Conservation (phyloP, 805 yeast genomes). For the Ogataea dorogensis region DNA sequence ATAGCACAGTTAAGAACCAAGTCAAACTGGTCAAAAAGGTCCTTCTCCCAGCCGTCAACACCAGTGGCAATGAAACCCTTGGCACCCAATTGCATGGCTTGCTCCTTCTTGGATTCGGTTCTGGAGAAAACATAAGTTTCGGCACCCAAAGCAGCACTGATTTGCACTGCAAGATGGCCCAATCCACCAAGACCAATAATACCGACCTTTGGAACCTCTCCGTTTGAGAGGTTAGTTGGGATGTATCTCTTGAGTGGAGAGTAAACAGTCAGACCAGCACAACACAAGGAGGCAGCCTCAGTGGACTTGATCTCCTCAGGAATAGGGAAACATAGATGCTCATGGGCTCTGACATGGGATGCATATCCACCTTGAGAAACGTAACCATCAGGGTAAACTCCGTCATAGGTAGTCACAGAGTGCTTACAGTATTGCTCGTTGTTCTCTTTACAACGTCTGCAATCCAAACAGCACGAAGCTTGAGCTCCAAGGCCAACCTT, state of each 20-base stretch:
- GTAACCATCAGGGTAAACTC: conserved; percentile 36
- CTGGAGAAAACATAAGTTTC: conserved; percentile 44
- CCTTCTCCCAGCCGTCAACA: conserved; percentile 40
- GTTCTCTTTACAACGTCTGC: conserved; percentile 36
- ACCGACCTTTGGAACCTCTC: conserved; percentile 38
- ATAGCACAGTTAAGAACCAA: conserved; percentile 44
- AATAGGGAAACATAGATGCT: conserved; percentile 44
- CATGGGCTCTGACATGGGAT: conserved; percentile 46
- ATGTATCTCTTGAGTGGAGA: conserved; percentile 46
- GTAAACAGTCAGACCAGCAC: conserved; percentile 52
- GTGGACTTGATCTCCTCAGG: conserved; percentile 42
- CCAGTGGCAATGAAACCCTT: conserved; percentile 45
- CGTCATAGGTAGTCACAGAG: conserved; percentile 43
- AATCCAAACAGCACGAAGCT: conserved; percentile 37
- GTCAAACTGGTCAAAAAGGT: conserved; percentile 36
- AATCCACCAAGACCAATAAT: conserved; percentile 48
- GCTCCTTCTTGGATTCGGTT: conserved; percentile 38
- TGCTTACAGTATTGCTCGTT: conserved; percentile 47
- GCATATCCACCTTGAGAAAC: conserved; percentile 46
- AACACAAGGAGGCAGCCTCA: conserved; percentile 48
- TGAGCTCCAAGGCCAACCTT: conserved; percentile 48
- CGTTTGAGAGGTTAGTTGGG: conserved; percentile 28
- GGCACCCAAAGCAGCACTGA: conserved; percentile 46
- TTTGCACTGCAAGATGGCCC: conserved; percentile 47
- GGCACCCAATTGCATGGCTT: conserved; percentile 42